phyloP scores from a whole-genome alignment of 2,329 filamentous ascomycete genomes.

The Fusarium avenaceum region DNA sequence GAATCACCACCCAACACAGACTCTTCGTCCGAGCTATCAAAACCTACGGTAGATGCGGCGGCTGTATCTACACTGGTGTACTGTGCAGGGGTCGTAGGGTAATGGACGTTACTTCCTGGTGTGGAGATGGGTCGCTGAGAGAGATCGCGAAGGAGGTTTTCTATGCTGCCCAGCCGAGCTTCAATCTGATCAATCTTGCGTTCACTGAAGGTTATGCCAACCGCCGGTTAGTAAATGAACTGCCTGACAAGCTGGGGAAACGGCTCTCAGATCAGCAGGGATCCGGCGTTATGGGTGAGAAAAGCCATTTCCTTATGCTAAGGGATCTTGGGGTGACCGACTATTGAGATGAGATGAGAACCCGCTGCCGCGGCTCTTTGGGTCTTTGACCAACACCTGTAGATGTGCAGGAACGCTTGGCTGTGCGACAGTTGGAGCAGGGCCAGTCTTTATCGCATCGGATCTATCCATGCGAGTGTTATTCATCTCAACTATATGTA shows the following conservation, averaged over 20 bases:
- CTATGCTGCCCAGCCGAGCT: conserved; percentile 60
- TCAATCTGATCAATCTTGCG: conserved; percentile 66
- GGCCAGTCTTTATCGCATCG: conserved; percentile 71
- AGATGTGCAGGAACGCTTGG: conserved; percentile 67
- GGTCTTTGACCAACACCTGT: conserved; percentile 67
- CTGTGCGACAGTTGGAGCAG: conserved; percentile 69
- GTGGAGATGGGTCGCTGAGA: conserved; percentile 48
- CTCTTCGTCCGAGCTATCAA: conserved; percentile 58
- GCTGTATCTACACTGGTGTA: conserved; percentile 40
- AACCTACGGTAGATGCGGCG: conserved; percentile 51
- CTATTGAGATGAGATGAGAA: conserved; percentile 73
- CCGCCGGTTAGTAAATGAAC: conserved; percentile 16
- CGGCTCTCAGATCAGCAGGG: background rate
- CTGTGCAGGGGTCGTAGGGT: conserved; percentile 45
- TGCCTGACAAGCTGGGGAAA: conserved; percentile 3
- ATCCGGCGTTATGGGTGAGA: conserved; percentile 5
- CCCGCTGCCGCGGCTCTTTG: conserved; percentile 67
- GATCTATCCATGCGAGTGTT: conserved; percentile 58
- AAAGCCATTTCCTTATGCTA: conserved; percentile 4
- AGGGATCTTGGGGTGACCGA: conserved; percentile 52
- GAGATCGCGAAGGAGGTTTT: conserved; percentile 58
- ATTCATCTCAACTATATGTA: conserved; percentile 26
- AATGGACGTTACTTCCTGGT: conserved; percentile 42
- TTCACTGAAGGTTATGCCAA: conserved; percentile 57
- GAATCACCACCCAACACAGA: conserved; percentile 63